phyloP scores from a whole-genome alignment of 2,329 filamentous ascomycete genomes.

The Botrytis elliptica region DNA sequence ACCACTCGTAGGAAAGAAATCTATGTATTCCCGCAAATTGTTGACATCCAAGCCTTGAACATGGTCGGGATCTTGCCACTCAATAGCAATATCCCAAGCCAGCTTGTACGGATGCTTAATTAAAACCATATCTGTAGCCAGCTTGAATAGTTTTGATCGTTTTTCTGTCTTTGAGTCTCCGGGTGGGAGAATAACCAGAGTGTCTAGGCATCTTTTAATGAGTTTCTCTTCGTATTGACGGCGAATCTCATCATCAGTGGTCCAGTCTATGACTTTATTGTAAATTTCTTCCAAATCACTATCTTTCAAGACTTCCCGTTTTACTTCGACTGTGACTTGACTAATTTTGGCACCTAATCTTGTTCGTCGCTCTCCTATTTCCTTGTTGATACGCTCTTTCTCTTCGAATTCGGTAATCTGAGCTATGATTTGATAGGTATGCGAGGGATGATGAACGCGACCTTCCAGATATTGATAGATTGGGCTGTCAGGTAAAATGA shows the following conservation, averaged over 20 bases:
- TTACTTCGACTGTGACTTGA: constrained; percentile 84
- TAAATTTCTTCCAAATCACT: constrained; percentile 82
- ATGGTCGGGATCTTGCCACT: constrained; percentile 80
- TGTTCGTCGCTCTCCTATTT: constrained; percentile 86
- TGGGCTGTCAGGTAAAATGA: constrained; percentile 76
- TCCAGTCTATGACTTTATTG: constrained; percentile 84
- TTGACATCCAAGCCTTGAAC: constrained; percentile 75
- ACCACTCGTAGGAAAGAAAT: constrained; percentile 80
- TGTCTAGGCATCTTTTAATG: constrained; percentile 75
- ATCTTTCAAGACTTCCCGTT: constrained; percentile 73
- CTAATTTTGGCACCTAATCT: constrained; percentile 79
- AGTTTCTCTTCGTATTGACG: constrained; percentile 89
- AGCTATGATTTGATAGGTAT: constrained; percentile 78
- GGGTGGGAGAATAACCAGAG: constrained; percentile 64
- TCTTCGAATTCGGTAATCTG: constrained; percentile 84
- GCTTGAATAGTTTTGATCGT: constrained; percentile 67
- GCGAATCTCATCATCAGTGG: constrained; percentile 77
- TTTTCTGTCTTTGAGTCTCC: constrained; percentile 67
- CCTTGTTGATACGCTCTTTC: constrained; percentile 81
- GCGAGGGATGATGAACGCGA: constrained; percentile 72
- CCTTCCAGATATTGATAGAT: constrained; percentile 84
- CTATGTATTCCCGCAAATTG: constrained; percentile 76
- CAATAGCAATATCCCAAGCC: constrained; percentile 87
- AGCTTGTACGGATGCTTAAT: constrained; percentile 88
- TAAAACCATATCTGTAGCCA: constrained; percentile 91